Conservation (phyloP, 345 rosid genomes). For the Euclidium syriacum region DNA sequence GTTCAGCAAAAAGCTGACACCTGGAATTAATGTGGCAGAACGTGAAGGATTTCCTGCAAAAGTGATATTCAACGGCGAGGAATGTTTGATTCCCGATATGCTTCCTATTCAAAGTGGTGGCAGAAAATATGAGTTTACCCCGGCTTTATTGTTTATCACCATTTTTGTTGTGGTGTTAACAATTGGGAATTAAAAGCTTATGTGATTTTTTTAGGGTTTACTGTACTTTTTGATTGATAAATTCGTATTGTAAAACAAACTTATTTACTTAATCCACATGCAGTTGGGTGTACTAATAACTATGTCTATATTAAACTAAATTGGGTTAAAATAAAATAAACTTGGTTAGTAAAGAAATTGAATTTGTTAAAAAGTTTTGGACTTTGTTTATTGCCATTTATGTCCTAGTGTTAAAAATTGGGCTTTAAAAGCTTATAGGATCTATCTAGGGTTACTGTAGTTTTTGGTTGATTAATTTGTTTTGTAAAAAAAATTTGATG, state of each 20-base stretch:
- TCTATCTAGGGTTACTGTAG: too few species aligned
- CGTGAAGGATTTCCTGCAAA: conserved; percentile 91
- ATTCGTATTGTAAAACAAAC: conserved; percentile 13
- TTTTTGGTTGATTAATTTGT: too few species aligned
- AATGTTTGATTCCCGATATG: conserved; percentile 68
- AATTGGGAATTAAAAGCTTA: neutral
- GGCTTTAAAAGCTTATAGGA: too few species aligned
- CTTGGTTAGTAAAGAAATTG: too few species aligned
- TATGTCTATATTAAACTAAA: too few species aligned
- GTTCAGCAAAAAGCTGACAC: conserved; percentile 69
- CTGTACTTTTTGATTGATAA: conserved; percentile 11
- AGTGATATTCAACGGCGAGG: conserved; percentile 93
- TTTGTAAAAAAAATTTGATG: too few species aligned
- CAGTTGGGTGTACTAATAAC: too few species aligned
- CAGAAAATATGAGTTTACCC: conserved; percentile 19
- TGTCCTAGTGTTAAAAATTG: too few species aligned
- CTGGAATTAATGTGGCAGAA: conserved; percentile 59
- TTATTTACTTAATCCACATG: neutral
- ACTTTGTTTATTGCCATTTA: too few species aligned
- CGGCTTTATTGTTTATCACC: neutral
- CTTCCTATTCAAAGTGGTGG: conserved; percentile 45
- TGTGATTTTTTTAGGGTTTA: conserved; percentile 1
- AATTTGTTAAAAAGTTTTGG: too few species aligned
- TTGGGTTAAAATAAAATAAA: too few species aligned
- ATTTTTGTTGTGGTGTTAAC: conserved; percentile 1